A percentile compares a stretch with the other conserved stretches of the same genome.
Evolutionary conservation across 148 eudicot species (phyloP).

Genomic region (Silene uniflora): DNA sequence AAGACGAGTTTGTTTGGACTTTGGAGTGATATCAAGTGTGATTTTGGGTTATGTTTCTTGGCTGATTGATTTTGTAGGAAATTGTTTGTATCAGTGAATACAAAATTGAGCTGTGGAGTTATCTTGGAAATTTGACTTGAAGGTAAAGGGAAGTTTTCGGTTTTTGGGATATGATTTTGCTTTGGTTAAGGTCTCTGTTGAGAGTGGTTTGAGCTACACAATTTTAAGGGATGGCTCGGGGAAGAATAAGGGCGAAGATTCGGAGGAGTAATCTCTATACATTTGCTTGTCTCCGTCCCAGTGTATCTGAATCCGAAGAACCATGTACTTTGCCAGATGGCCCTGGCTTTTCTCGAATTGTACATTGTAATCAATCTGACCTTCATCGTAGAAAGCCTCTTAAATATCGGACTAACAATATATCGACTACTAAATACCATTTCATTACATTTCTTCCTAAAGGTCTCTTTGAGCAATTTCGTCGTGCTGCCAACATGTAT

Average conservation of each 20-base stretch:
- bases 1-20: no score
- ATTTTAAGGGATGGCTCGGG: constrained; percentile 45
- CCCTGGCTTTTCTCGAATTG: constrained; percentile 66
- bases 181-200: constrained; percentile 17
- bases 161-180: background rate
- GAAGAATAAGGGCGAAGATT: constrained; percentile 66
- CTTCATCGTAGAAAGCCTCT: constrained; percentile 60
- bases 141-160: constrained; percentile 3
- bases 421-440: constrained; percentile 85
- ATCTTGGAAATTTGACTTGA: constrained; percentile 11
- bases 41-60: constrained; percentile 6
- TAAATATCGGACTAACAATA: constrained; percentile 63
- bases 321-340: constrained; percentile 47
- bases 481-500: constrained; percentile 91
- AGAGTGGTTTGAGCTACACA: constrained; percentile 27
- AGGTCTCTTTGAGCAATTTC: constrained; percentile 87
- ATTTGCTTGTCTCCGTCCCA: constrained; percentile 51
- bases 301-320: constrained; percentile 23
- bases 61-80: constrained; percentile 17
- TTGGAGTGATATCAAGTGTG: background rate
- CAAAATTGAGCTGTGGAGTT: constrained; percentile 7
- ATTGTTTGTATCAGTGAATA: constrained; percentile 20
- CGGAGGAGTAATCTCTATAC: constrained; percentile 70
- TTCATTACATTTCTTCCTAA: constrained; percentile 71
- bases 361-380: constrained; percentile 66